These are phyloP conservation scores for Camellia lanceoleosa DNA, from an alignment of 148 eudicot species.

Conservation along the genomic window DNA sequence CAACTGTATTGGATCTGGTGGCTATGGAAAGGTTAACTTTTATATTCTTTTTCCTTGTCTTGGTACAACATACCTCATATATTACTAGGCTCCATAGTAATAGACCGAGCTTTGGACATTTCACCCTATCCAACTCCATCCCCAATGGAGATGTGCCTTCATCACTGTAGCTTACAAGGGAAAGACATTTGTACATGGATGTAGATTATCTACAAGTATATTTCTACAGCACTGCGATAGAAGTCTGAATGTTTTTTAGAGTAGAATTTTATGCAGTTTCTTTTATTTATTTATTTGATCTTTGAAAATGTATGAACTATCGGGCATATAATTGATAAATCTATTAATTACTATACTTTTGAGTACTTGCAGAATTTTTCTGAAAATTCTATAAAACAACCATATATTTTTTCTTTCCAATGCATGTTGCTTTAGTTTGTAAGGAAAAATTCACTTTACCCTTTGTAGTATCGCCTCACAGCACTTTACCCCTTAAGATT, in stretches of 20 bases:
- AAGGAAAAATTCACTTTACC: too few relatives aligned
- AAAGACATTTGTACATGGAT: too few relatives aligned
- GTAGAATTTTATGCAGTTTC: not conserved
- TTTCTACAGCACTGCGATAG: not conserved
- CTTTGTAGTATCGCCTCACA: too few relatives aligned
- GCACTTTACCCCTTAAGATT: too few relatives aligned
- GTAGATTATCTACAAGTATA: too few relatives aligned
- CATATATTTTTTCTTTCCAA: too few relatives aligned
- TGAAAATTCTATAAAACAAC: not conserved
- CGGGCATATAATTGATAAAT: not conserved
- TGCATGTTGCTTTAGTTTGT: not conserved
- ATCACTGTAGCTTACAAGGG: too few relatives aligned
- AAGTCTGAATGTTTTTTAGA: not conserved
- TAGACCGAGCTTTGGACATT: not conserved
- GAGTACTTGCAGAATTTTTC: not conserved
- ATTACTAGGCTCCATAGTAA: not conserved
- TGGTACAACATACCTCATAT: not conserved
- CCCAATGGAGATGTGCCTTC: too few relatives aligned
- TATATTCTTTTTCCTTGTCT: not conserved
- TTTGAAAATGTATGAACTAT: not conserved
- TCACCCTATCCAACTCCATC: too few relatives aligned
- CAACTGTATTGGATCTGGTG: constrained; percentile 68
- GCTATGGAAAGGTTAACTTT: constrained; percentile 71
- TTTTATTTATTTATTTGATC: not conserved
- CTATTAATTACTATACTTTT: not conserved